These are phyloP conservation scores for Helotiales sp. DNA, from an alignment of 2,329 filamentous ascomycete genomes.

Conservation along the genomic window DNA sequence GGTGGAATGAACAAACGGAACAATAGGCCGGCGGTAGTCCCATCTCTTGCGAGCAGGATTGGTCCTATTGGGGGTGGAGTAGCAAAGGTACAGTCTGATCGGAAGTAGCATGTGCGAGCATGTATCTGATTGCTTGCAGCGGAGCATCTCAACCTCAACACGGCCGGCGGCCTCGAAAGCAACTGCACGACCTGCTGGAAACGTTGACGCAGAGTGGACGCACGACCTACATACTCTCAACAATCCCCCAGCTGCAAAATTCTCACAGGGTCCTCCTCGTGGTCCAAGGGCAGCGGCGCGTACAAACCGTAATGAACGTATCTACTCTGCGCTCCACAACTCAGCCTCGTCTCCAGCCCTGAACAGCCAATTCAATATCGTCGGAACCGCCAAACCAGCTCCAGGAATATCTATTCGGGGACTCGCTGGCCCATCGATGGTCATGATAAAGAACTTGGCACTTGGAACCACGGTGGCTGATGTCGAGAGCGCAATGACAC, in stretches of 20 bases:
- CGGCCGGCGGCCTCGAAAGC: conserved; percentile 31
- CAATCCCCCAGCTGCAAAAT: conserved; percentile 48
- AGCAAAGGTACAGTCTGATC: conserved; percentile 61
- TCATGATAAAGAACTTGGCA: conserved; percentile 83
- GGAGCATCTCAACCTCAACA: conserved; percentile 33
- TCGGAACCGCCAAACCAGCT: conserved; percentile 44
- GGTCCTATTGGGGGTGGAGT: conserved; percentile 53
- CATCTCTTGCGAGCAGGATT: conserved; percentile 72
- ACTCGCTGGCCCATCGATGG: conserved; percentile 71
- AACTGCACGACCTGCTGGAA: conserved; percentile 47
- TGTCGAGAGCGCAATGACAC: conserved; percentile 81
- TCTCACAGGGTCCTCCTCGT: conserved; percentile 47
- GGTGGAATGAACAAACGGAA: conserved; percentile 53
- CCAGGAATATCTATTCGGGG: conserved; percentile 73
- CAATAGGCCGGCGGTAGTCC: conserved; percentile 47
- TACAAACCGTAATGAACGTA: conserved; percentile 38
- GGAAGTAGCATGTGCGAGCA: not conserved
- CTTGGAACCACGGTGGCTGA: conserved; percentile 81
- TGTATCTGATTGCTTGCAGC: conserved; percentile 29
- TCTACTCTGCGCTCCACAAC: conserved; percentile 36
- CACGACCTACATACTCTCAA: conserved; percentile 67
- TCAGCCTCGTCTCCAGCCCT: conserved; percentile 42
- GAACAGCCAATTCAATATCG: conserved; percentile 43
- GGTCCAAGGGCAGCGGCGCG: conserved; percentile 36
- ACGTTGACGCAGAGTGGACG: conserved; percentile 72